phyloP scores from a whole-genome alignment of 2,329 filamentous ascomycete genomes.

The Fusarium veterinarium region DNA sequence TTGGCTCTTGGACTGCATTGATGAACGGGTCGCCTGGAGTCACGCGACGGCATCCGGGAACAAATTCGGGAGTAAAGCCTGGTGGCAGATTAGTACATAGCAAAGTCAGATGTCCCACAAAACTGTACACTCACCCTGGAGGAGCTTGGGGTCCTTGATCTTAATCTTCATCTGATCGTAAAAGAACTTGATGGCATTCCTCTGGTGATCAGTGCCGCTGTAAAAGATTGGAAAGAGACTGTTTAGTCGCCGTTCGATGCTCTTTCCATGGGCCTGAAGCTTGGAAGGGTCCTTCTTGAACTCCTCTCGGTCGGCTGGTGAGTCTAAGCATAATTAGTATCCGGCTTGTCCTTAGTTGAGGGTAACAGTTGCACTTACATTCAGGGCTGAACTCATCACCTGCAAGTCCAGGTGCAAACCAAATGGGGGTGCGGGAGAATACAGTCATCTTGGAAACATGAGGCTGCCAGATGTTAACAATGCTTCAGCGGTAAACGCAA shows the following conservation, averaged over 20 bases:
- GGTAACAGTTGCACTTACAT: background rate
- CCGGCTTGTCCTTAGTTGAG: background rate
- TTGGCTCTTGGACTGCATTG: background rate
- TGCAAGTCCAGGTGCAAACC: background rate
- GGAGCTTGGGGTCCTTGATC: background rate
- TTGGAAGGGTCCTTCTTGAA: background rate
- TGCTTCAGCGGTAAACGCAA: fast-evolving
- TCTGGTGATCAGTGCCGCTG: background rate
- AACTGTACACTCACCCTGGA: background rate
- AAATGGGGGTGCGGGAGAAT: background rate
- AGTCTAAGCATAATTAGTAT: fast-evolving
- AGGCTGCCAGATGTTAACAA: fast-evolving
- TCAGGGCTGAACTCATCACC: background rate
- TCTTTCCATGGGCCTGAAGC: background rate
- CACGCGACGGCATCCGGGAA: background rate
- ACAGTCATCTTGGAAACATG: background rate
- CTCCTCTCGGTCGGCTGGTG: background rate
- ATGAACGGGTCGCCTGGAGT: background rate
- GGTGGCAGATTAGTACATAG: fast-evolving
- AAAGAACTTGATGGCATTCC: background rate
- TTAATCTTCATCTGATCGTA: background rate
- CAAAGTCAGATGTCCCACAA: no score
- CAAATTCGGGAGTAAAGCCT: background rate
- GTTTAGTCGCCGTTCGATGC: background rate
- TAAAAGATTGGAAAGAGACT: background rate